phyloP scores from a whole-genome alignment of 2,329 filamentous ascomycete genomes.

The Emydomyces testavorans region DNA sequence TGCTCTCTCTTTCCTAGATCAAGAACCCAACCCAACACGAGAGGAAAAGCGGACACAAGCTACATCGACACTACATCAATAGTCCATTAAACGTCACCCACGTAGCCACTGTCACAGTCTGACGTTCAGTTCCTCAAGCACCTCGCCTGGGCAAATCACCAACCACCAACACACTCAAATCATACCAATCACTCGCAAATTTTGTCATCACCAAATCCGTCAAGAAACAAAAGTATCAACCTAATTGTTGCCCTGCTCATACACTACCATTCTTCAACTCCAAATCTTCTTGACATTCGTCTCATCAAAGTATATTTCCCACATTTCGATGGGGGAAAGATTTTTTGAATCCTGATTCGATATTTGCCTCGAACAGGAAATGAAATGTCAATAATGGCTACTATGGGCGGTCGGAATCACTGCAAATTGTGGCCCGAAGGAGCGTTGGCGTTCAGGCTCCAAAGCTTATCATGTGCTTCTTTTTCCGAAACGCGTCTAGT shows the following conservation, averaged over 20 bases:
- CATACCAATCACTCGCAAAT: neutral
- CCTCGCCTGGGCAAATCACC: neutral
- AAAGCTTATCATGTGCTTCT: neutral
- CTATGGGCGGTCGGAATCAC: neutral
- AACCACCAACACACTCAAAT: neutral
- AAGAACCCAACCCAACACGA: neutral
- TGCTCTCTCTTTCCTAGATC: too few relatives aligned
- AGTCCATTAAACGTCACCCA: neutral
- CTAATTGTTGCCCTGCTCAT: neutral
- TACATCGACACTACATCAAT: neutral
- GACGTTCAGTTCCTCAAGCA: neutral
- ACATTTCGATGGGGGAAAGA: neutral
- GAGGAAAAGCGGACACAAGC: neutral
- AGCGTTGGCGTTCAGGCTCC: neutral
- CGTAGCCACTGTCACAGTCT: neutral
- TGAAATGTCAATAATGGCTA: neutral
- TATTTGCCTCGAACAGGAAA: neutral
- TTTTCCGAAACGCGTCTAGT: neutral
- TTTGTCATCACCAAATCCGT: neutral
- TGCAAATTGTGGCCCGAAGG: neutral
- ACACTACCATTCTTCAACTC: neutral
- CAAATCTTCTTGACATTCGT: neutral
- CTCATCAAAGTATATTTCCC: neutral
- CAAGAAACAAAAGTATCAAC: neutral
- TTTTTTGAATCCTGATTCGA: neutral